Percentiles rank a stretch among this genome's conserved stretches.
These are phyloP conservation scores for Lithospermum erythrorhizon DNA, from an alignment of 257 asterid species.

Conservation along the genomic window DNA sequence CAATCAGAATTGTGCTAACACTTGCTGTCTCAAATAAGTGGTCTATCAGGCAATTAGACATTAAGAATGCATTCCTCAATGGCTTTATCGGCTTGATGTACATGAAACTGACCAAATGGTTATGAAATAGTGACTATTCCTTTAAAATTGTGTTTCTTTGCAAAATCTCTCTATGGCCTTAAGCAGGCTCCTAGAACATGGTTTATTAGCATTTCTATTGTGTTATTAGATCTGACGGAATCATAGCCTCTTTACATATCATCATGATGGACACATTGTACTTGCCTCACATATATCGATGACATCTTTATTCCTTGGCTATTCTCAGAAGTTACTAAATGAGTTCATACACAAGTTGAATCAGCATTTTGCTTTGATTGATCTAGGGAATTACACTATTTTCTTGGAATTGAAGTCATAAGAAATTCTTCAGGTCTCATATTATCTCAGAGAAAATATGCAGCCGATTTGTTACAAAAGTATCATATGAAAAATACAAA, in stretches of 20 bases:
- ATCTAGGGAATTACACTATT: background rate
- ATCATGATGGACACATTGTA: too few species aligned
- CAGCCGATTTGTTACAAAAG: background rate
- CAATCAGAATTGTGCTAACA: too few species aligned
- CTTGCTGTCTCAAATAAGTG: too few species aligned
- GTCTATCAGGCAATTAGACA: too few species aligned
- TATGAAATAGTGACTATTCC: too few species aligned
- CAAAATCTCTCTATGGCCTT: background rate
- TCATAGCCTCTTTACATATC: too few species aligned
- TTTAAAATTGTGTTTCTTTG: background rate
- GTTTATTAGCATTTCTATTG: background rate
- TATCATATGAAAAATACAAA: background rate
- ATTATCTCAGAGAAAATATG: background rate
- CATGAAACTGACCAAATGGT: too few species aligned
- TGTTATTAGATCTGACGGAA: too few species aligned
- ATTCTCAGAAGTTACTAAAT: too few species aligned
- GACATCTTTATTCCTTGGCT: too few species aligned
- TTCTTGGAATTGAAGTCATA: background rate
- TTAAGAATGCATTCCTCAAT: background rate
- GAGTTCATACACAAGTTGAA: background rate
- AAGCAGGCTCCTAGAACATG: background rate
- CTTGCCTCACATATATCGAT: too few species aligned
- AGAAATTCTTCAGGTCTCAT: background rate
- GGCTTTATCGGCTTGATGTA: too few species aligned
- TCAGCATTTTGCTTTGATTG: background rate